phyloP scores from a whole-genome alignment of 306 rosid species.

The Luffa acutangula region DNA sequence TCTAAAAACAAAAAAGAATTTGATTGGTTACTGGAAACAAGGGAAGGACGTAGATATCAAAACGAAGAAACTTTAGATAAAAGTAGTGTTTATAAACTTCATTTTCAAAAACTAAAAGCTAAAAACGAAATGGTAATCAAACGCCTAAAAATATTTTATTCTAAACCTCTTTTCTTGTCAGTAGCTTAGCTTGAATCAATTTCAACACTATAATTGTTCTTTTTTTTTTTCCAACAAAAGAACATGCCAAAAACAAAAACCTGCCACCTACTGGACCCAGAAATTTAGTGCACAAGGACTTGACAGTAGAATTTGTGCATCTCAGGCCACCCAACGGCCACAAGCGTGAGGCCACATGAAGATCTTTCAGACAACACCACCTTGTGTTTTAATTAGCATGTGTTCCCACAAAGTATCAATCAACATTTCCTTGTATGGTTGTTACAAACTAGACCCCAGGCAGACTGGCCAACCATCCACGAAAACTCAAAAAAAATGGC shows the following conservation, averaged over 20 bases:
- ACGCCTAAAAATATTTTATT: too few species aligned
- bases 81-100: too few species aligned
- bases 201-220: not conserved
- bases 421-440: not conserved
- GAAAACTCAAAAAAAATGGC: not conserved
- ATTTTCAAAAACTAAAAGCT: too few species aligned
- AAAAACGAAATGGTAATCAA: too few species aligned
- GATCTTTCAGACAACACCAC: slow-evolving; percentile 5
- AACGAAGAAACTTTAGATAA: too few species aligned
- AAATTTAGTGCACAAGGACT: slow-evolving; percentile 3
- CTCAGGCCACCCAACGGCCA: not conserved
- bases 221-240: not conserved
- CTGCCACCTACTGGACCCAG: slow-evolving; percentile 5
- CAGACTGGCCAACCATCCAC: not conserved
- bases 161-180: not conserved
- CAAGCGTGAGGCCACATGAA: not conserved
- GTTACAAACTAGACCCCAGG: not conserved
- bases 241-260: slow-evolving; percentile 7
- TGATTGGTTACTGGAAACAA: too few species aligned
- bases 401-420: not conserved
- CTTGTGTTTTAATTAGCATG: not conserved
- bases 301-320: not conserved
- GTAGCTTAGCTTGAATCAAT: not conserved
- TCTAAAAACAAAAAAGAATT: too few species aligned
- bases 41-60: too few species aligned